phyloP scores from a whole-genome alignment of 164 flowering plant species.

The Echeveria elegans region DNA sequence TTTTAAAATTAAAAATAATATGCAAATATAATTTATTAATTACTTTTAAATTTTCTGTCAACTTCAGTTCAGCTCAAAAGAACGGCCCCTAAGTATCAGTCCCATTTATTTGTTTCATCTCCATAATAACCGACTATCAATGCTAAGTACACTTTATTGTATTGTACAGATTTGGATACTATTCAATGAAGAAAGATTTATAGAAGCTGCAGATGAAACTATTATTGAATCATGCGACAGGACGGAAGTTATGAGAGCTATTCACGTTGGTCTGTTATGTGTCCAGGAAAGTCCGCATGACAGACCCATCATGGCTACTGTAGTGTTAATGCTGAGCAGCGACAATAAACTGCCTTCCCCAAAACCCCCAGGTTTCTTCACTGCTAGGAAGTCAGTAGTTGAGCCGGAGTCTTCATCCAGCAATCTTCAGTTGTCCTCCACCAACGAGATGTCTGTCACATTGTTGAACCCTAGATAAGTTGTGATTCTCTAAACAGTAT shows the following conservation, averaged over 20 bases:
- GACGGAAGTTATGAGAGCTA: conserved; percentile 13
- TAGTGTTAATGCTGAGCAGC: conserved; percentile 24
- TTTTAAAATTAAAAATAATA: too few relatives aligned
- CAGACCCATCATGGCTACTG: conserved; percentile 21
- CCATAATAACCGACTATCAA: background rate
- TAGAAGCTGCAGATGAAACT: conserved; percentile 11
- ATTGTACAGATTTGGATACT: conserved; percentile 23
- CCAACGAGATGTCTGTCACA: conserved; percentile 1
- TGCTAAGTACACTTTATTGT: background rate
- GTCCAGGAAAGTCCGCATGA: conserved; percentile 21
- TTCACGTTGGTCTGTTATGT: conserved; percentile 26
- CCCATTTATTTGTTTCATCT: background rate
- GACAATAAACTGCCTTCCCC: conserved; percentile 18
- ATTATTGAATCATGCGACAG: conserved; percentile 5
- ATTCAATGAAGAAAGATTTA: conserved; percentile 15
- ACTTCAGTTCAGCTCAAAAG: too few relatives aligned
- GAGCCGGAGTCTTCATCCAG: conserved; percentile 12
- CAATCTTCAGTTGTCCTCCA: background rate
- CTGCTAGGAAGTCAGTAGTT: conserved; percentile 1
- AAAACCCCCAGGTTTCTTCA: conserved; percentile 21
- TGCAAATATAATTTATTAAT: too few relatives aligned
- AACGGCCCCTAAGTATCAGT: too few relatives aligned
- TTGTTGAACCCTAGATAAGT: background rate
- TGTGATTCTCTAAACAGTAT: background rate
- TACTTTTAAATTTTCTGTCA: too few relatives aligned